phyloP scores from a whole-genome alignment of 768 basidiomycete species.

The Tephrocybe sp. region DNA sequence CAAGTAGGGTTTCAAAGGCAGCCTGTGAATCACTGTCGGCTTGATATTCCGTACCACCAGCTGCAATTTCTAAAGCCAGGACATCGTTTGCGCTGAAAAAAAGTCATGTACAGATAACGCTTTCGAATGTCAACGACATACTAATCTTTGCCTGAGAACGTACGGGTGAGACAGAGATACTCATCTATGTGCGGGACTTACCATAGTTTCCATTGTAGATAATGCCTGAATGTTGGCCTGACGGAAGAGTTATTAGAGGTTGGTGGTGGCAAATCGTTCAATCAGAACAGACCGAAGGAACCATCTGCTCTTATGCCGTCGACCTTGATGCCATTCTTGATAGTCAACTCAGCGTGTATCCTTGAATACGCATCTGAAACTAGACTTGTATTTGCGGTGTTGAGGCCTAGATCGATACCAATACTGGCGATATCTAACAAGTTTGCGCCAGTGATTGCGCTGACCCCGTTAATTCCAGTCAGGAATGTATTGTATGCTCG shows the following conservation, averaged over 20 bases:
- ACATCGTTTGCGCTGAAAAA: slow-evolving; percentile 52
- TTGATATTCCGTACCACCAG: slow-evolving; percentile 55
- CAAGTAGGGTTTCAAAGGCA: slow-evolving; percentile 55
- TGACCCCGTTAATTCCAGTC: slow-evolving; percentile 32
- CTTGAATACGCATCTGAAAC: slow-evolving; percentile 47
- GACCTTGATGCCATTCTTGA: slow-evolving; percentile 42
- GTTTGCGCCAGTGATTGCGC: slow-evolving; percentile 62
- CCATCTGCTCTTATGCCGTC: slow-evolving; percentile 63
- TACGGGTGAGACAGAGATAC: not conserved
- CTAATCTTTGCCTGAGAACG: slow-evolving; percentile 40
- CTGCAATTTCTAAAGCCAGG: slow-evolving; percentile 59
- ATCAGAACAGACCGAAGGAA: slow-evolving; percentile 35
- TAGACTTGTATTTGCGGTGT: slow-evolving; percentile 39
- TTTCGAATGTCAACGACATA: slow-evolving; percentile 17
- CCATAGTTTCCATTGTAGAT: slow-evolving; percentile 75
- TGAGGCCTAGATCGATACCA: slow-evolving; percentile 49
- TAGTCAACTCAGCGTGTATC: slow-evolving; percentile 50
- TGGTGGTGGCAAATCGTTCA: not conserved
- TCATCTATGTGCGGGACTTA: slow-evolving; percentile 15
- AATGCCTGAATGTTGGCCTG: slow-evolving; percentile 59
- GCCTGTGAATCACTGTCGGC: slow-evolving; percentile 37
- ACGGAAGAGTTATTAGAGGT: not conserved
- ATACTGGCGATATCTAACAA: slow-evolving; percentile 62
- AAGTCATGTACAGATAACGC: not conserved
- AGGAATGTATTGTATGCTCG: slow-evolving; percentile 42